phyloP scores from a whole-genome alignment of 306 rosid species.

The Acacia acuminata region DNA sequence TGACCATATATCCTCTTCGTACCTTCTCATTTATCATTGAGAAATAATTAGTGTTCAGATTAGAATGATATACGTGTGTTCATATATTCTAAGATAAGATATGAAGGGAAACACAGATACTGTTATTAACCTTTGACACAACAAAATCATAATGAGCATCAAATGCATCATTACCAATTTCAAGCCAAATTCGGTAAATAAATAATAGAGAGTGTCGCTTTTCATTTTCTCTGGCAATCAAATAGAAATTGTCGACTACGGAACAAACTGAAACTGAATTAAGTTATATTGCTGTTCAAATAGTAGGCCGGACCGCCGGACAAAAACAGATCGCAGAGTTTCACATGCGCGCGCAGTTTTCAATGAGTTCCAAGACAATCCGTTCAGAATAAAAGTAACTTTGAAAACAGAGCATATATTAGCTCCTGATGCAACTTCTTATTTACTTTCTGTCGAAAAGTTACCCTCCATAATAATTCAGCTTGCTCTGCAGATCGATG shows the following conservation, averaged over 20 bases:
- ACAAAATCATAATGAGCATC: background rate
- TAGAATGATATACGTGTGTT: background rate
- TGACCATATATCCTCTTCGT: slow-evolving; percentile 88
- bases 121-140: background rate
- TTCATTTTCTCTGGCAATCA: background rate
- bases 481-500: background rate
- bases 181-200: background rate
- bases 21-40: slow-evolving; percentile 48
- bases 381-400: background rate
- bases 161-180: background rate
- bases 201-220: background rate
- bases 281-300: slow-evolving; percentile 3
- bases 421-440: background rate
- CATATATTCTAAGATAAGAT: background rate
- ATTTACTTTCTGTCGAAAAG: background rate
- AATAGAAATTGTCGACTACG: background rate
- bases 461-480: background rate
- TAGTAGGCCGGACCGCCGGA: background rate
- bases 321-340: slow-evolving; percentile 7
- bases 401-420: background rate
- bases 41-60: slow-evolving; percentile 17
- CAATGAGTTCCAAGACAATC: background rate
- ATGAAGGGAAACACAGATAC: background rate
- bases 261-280: background rate
- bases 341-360: background rate